Percentiles rank a stretch among this genome's conserved stretches.
Evolutionary conservation across 257 asterid species (phyloP).

Genomic region (Lavandula angustifolia): DNA sequence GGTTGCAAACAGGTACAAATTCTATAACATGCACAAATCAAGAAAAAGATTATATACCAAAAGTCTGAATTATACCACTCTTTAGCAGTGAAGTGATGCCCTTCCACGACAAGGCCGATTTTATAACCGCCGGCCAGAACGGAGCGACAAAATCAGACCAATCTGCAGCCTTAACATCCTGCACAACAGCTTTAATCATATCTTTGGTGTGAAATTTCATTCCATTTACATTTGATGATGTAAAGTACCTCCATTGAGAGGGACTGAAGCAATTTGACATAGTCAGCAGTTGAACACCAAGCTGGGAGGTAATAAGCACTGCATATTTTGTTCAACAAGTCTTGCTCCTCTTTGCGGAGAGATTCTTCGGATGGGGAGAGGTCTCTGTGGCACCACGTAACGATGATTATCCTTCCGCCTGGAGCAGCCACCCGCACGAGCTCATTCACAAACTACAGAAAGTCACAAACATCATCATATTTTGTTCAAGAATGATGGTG

Average conservation of each 20-base stretch:
- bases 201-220: too few relatives aligned
- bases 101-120: constrained; percentile 83
- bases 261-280: constrained; percentile 69
- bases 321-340: constrained; percentile 66
- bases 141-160: constrained; percentile 96
- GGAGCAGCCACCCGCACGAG: constrained; percentile 94
- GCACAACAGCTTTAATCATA: constrained; percentile 8
- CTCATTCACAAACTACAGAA: constrained; percentile 88
- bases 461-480: too few relatives aligned
- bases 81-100: constrained; percentile 76
- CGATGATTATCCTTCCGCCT: constrained; percentile 84
- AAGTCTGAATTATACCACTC: constrained; percentile 53
- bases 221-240: not conserved
- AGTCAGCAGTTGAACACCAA: constrained; percentile 91
- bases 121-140: constrained; percentile 96
- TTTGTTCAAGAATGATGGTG: too few relatives aligned
- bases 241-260: constrained; percentile 66
- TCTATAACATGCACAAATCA: not conserved
- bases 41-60: not conserved
- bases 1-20: not conserved
- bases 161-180: constrained; percentile 85
- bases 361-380: constrained; percentile 72
- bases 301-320: constrained; percentile 82
- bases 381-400: constrained; percentile 98
- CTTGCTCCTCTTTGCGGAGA: constrained; percentile 60